Percentiles rank a stretch among this genome's conserved stretches.
Conservation (phyloP, 768 basidiomycete species). For the Hericium rajendrae region DNA sequence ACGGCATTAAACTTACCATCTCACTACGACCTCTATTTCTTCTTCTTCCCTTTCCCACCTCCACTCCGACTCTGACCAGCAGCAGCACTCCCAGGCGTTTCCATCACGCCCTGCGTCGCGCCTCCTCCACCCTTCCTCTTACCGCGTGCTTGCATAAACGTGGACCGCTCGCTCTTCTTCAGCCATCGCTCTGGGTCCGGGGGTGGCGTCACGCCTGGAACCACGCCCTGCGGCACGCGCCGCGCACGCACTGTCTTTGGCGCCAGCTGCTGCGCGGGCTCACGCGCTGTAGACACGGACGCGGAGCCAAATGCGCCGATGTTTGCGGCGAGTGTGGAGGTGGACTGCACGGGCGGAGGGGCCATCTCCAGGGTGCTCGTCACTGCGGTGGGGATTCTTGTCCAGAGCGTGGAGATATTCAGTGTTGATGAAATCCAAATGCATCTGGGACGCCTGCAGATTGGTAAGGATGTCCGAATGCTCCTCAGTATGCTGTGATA, state of each 20-base stretch:
- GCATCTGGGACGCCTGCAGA: conserved; percentile 69
- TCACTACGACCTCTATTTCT: conserved; percentile 32
- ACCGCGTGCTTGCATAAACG: conserved; percentile 38
- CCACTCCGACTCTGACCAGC: conserved; percentile 27
- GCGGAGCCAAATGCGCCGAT: conserved; percentile 22
- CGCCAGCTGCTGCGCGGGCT: conserved; percentile 21
- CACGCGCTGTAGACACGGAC: conserved; percentile 19
- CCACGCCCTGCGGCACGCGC: conserved; percentile 66
- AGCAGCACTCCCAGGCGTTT: conserved; percentile 19
- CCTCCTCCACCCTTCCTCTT: conserved; percentile 48
- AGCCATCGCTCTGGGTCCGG: conserved; percentile 86
- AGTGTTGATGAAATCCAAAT: conserved; percentile 75
- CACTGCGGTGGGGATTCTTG: conserved; percentile 40
- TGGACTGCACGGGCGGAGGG: conserved; percentile 44
- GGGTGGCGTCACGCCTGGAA: conserved; percentile 69
- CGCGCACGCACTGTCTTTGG: conserved; percentile 46
- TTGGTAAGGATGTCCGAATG: conserved; percentile 83
- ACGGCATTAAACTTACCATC: background rate
- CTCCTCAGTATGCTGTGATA: conserved; percentile 69
- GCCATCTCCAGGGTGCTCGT: conserved; percentile 49
- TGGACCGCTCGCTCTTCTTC: conserved; percentile 75
- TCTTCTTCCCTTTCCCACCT: conserved; percentile 56
- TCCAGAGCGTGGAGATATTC: conserved; percentile 60
- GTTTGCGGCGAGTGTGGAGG: conserved; percentile 19
- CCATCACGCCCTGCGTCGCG: conserved; percentile 62